Base-by-base conservation (phyloP, 2,329 filamentous ascomycete genomes). In the Meredithiella fracta region DNA sequence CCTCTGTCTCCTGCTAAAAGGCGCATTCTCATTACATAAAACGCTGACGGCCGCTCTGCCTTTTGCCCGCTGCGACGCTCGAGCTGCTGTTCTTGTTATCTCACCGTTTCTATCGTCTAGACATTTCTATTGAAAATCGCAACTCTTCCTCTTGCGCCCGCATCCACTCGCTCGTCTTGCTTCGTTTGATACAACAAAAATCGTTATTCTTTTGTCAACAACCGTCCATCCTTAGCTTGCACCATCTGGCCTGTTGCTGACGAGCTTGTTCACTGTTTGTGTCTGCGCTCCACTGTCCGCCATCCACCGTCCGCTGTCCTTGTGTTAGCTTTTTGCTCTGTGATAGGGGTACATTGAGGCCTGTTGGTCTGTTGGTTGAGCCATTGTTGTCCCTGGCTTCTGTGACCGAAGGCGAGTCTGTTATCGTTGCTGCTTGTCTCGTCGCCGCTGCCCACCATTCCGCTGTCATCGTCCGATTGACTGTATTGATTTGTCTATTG, bases 101-200 rank as follows among this genome's bases (percentile, higher is more conserved):
- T 58, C 56, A 51, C 51, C 11, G 22, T 51, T 58, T 58, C 42
- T 55, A 34, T 53, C 31, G 47, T 54, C 38, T 26, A 47, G 26
- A 47, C 53, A 51, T 54, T 55, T 57, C 58, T 7, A 49, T 57
- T 55, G 47, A 53, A 54, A 57, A 57, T 54, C 54, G 37, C 42
- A 59, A 31, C 53, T 53, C 53, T 53, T 52, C 47, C 47, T 51
- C 47, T 60, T 61, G 67, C 67, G 68, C 67, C 68, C 64, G 65
- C 67, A 69, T 69, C 70, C 69, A 65, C 62, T 66, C 65, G 34
- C 29, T 25, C 31, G 17, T 38, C n/a, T 52, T 17, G 25, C 37
- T 52, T 52, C 34, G 31, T 38, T 52, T 52, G 50, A 52, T 31
- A 52, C 50, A 52, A n/a, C 17, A 22, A 52, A 52, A 38, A 52